Percentiles rank a stretch among this genome's conserved stretches.
phyloP scores from a whole-genome alignment of 2,329 filamentous ascomycete genomes.

The Aspergillus phoenicis region DNA sequence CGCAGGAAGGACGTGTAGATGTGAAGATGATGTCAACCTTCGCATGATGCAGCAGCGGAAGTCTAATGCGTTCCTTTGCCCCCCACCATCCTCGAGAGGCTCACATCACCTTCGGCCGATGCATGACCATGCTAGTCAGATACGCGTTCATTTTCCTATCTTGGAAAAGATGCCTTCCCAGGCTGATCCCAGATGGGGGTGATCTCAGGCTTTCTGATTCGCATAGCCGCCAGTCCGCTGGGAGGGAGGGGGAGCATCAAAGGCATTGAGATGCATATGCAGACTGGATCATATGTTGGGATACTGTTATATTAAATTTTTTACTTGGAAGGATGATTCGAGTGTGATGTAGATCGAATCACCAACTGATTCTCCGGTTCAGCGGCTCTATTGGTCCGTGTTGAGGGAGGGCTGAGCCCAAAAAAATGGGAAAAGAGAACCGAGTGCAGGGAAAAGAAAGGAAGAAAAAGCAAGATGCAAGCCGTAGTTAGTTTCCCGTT shows the following conservation, averaged over 20 bases:
- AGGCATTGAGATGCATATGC: constrained; percentile 17
- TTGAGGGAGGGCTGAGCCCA: constrained; percentile 12
- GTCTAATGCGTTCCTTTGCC: constrained; percentile 21
- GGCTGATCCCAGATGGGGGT: constrained; percentile 17
- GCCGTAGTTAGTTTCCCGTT: constrained; percentile 22
- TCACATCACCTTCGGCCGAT: constrained; percentile 17
- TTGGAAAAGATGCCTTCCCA: constrained; percentile 16
- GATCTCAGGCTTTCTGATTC: constrained; percentile 28
- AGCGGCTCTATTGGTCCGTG: constrained; percentile 11
- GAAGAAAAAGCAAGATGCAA: constrained; percentile 20
- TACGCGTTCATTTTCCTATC: constrained; percentile 14
- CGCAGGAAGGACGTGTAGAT: constrained; percentile 16
- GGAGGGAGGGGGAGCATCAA: constrained; percentile 27
- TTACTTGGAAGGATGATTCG: constrained; percentile 11
- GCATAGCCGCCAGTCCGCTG: constrained; percentile 31
- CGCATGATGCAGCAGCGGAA: constrained; percentile 24
- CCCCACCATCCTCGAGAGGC: constrained; percentile 15
- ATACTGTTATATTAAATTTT: constrained; percentile 1
- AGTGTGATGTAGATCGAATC: constrained; percentile 28
- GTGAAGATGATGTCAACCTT: constrained; percentile 31
- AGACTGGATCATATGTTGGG: constrained; percentile 19
- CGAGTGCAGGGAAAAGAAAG: constrained; percentile 8
- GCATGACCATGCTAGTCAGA: constrained; percentile 18
- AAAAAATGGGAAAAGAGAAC: constrained; percentile 16
- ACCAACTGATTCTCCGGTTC: constrained; percentile 22